Percentiles rank a stretch among this genome's conserved stretches.
Evolutionary conservation across 495 filamentous ascomycete genomes (phyloP).

Genomic region (Podospora fimiseda): DNA sequence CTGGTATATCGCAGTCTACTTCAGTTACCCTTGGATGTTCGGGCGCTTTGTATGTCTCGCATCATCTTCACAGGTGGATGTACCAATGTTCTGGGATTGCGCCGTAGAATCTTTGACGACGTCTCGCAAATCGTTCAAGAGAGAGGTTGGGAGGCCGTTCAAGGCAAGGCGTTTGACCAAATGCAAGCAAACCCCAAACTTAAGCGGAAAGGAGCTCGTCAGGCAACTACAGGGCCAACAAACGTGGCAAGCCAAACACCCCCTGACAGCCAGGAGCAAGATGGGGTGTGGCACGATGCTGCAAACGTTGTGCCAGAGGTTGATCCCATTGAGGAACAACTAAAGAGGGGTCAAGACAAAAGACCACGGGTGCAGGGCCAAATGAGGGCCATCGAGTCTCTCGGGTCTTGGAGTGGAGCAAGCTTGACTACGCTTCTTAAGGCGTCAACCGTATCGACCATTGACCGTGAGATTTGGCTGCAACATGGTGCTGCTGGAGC

Average conservation of each 20-base stretch:
- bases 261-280: slow-evolving; percentile 15
- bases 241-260: slow-evolving; percentile 4
- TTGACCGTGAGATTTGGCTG: slow-evolving; percentile 80
- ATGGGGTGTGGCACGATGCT: slow-evolving; percentile 35
- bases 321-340: slow-evolving; percentile 59
- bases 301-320: slow-evolving; percentile 42
- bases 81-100: slow-evolving; percentile 72
- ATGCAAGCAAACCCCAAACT: slow-evolving; percentile 47
- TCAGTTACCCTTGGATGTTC: slow-evolving; percentile 69
- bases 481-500: slow-evolving; percentile 71
- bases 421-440: slow-evolving; percentile 76
- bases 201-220: slow-evolving; percentile 33
- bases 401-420: slow-evolving; percentile 85
- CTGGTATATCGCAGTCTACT: slow-evolving; percentile 74
- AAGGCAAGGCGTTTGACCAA: slow-evolving; percentile 54
- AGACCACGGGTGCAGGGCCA: slow-evolving; percentile 46
- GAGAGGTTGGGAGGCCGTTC: slow-evolving; percentile 71
- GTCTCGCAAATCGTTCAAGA: slow-evolving; percentile 54
- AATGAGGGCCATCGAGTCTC: slow-evolving; percentile 69
- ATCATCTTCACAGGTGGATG: slow-evolving; percentile 84
- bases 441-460: slow-evolving; percentile 68
- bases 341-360: slow-evolving; percentile 47
- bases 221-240: slow-evolving; percentile 21
- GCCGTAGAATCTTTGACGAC: slow-evolving; percentile 71
- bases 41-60: slow-evolving; percentile 80